Evolutionary conservation across 345 rosid genomes (phyloP).

Genomic region (Euphorbia tirucalli): DNA sequence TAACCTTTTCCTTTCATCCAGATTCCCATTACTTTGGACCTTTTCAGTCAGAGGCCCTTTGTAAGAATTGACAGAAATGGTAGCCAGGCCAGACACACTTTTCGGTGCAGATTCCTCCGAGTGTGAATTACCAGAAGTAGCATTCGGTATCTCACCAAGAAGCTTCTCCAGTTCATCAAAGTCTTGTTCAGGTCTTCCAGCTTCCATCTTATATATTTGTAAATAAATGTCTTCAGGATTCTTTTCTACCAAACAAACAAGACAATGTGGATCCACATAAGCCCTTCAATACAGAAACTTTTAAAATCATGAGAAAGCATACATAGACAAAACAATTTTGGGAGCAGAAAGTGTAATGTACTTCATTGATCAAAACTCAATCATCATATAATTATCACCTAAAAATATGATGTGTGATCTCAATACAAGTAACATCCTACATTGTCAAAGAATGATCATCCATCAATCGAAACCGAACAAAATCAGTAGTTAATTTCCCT

Average conservation of each 20-base stretch:
- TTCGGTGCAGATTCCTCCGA: conserved; percentile 39
- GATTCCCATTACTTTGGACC: conserved; percentile 30
- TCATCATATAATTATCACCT: not conserved
- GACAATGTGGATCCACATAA: conserved; percentile 22
- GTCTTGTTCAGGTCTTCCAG: conserved; percentile 48
- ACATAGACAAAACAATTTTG: not conserved
- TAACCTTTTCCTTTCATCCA: conserved; percentile 24
- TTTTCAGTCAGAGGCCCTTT: conserved; percentile 32
- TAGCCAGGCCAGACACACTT: conserved; percentile 24
- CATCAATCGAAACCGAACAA: not conserved
- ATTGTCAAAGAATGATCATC: not conserved
- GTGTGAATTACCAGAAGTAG: conserved; percentile 53
- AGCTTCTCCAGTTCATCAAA: conserved; percentile 76
- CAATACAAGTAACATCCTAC: conserved; percentile 1
- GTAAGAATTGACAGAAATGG: conserved; percentile 39
- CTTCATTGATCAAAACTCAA: not conserved
- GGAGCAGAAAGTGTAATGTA: not conserved
- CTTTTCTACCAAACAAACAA: conserved; percentile 17
- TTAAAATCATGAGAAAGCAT: conserved; percentile 1
- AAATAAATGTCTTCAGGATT: conserved; percentile 2
- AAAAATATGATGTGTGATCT: not conserved
- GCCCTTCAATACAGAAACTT: conserved; percentile 25
- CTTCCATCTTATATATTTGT: conserved; percentile 50
- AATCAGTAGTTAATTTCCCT: not conserved
- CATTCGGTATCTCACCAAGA: conserved; percentile 77